Evolutionary conservation across 176 grass and related monocot genomes (phyloP), one percentile per base, ranked within the genome.

Genomic region (Carex scoparia): DNA sequence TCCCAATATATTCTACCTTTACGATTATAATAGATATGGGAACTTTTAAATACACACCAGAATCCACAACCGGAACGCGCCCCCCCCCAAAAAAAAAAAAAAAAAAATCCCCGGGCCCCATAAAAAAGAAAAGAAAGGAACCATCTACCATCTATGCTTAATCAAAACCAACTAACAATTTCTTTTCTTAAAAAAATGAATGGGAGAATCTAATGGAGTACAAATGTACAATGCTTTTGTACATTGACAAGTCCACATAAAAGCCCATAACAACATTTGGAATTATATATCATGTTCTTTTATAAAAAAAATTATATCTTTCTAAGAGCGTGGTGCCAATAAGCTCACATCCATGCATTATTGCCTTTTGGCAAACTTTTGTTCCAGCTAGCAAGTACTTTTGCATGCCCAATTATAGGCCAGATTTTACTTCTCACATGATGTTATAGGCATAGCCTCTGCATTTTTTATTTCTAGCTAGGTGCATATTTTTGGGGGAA

Each of bases 281-380:
- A 82, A 53, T 40, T 67, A 53, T 82, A 82, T 82, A 82, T 63
- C 56, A 82, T 67, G 80, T 82, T 61, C 19, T 82, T 82, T 82
- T 66, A 23, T 23, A 23, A 46, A 28, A 13, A 82, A 82, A 64
- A 82, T 14, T 23, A 82, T 44, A 44, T 63, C 33, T 37, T n/a
- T 40, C 46, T 40, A 7, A 65, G 5, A 61, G 60, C 60, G 5
- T 42, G 79, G 79, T 65, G 60, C 79, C 79, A 82, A 81, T 63
- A 8, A 42, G 33, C 16, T 80, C 77, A 35, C 12, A 4, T 32
- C 54, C 77, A 80, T 32, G 30, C 77, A 80, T 80, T 38, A 40
- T n/a, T 62, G 56, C 30, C 56, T 81, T 81, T 61, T 42, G 37
- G 60, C 60, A 82, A 65, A 76, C 70, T 74, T 49, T 51, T 13